phyloP scores from a whole-genome alignment of 2,329 filamentous ascomycete genomes.

The Fusarium sp. region DNA sequence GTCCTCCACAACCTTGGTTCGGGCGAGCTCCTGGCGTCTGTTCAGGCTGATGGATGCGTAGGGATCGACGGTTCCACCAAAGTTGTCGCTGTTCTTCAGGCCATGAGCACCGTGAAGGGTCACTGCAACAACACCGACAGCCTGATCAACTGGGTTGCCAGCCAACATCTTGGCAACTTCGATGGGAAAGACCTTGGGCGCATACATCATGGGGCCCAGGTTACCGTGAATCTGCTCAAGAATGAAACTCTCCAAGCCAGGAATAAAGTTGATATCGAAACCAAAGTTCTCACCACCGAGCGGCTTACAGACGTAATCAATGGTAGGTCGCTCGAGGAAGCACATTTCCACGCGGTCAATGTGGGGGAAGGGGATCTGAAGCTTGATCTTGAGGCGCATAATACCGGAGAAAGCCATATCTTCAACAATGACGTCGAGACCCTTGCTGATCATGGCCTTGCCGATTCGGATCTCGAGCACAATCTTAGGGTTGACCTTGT shows the following conservation, averaged over 20 bases:
- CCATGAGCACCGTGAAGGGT: slow-evolving; percentile 92
- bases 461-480: slow-evolving; percentile 94
- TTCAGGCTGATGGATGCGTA: slow-evolving; percentile 90
- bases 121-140: slow-evolving; percentile 91
- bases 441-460: slow-evolving; percentile 97
- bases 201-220: slow-evolving; percentile 97
- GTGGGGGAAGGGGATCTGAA: slow-evolving; percentile 95
- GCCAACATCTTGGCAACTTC: slow-evolving; percentile 99
- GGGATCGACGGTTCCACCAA: slow-evolving; percentile 90
- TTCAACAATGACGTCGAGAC: slow-evolving; percentile 96
- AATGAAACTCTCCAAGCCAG: slow-evolving; percentile 92
- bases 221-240: slow-evolving; percentile 96
- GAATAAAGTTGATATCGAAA: slow-evolving; percentile 99
- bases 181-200: slow-evolving; percentile 96
- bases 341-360: slow-evolving; percentile 95
- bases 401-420: slow-evolving; percentile 96
- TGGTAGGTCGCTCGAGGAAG: slow-evolving; percentile 87
- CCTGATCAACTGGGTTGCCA: slow-evolving; percentile 92
- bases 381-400: slow-evolving; percentile 97
- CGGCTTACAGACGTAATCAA: slow-evolving; percentile 98
- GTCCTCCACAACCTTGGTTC: slow-evolving; percentile 89
- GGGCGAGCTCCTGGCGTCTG: slow-evolving; percentile 81
- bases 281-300: slow-evolving; percentile 94
- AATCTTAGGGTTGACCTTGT: slow-evolving; percentile 97
- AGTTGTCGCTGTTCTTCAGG: slow-evolving; percentile 95